Conservation (phyloP, 176 grass and related monocot species). For the Oropetium thomaeum region DNA sequence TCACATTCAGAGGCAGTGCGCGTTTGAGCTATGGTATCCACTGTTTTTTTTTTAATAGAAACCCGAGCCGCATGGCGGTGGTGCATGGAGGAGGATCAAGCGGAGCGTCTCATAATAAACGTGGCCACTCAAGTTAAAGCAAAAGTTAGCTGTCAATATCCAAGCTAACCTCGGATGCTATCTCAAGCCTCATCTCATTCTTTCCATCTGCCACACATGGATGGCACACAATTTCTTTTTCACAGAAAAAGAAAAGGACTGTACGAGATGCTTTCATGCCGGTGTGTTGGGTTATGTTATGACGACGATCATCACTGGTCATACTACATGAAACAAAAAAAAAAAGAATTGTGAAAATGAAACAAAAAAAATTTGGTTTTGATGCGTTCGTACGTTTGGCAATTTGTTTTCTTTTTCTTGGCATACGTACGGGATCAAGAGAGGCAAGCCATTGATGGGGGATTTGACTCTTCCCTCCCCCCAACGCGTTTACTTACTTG, state of each 20-base stretch:
- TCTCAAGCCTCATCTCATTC: no score
- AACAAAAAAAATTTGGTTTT: slow-evolving; percentile 15
- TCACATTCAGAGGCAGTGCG: not conserved
- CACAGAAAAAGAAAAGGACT: no score
- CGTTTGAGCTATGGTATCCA: not conserved
- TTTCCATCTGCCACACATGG: not conserved
- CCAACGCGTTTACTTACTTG: slow-evolving; percentile 43
- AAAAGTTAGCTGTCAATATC: not conserved
- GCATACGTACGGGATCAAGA: slow-evolving; percentile 11
- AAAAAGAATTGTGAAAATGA: no score
- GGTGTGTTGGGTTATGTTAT: not conserved
- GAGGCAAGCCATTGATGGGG: slow-evolving; percentile 32
- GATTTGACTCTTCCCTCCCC: slow-evolving; percentile 32
- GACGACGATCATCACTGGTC: not conserved
- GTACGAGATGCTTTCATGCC: no score
- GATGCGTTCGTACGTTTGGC: slow-evolving; percentile 2
- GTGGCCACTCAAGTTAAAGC: not conserved
- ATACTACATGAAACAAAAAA: slow-evolving; percentile 15
- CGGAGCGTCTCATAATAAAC: not conserved
- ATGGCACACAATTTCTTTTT: no score
- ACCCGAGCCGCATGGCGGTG: no score
- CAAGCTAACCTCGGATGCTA: not conserved
- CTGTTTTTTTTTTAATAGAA: not conserved
- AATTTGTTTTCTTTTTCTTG: not conserved
- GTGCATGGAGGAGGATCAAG: not conserved